phyloP scores from a whole-genome alignment of 2,329 filamentous ascomycete genomes.

The Hypoxylon sp. region DNA sequence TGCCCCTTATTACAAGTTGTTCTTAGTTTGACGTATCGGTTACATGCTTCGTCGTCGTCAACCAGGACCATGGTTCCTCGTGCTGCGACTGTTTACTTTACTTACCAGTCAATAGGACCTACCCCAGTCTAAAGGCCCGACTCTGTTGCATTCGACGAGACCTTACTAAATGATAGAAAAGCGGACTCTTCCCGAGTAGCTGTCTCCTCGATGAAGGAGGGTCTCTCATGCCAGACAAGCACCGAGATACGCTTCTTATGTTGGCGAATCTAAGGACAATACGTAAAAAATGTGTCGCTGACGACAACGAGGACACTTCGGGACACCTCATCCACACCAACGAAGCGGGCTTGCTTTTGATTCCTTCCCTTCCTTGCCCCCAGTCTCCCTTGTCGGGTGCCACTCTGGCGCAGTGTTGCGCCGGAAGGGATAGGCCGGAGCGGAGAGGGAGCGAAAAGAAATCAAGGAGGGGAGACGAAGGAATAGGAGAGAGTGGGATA shows the following conservation, averaged over 20 bases:
- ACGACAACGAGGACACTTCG: conserved; percentile 26
- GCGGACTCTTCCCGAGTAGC: conserved; percentile 12
- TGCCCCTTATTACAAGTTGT: not conserved
- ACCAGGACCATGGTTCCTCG: conserved; percentile 26
- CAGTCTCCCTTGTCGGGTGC: conserved; percentile 20
- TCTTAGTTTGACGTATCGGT: conserved; percentile 4
- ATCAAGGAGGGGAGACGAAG: conserved; percentile 1
- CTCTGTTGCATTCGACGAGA: conserved; percentile 13
- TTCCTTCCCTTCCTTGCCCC: conserved; percentile 3
- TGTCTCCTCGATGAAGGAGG: conserved; percentile 1
- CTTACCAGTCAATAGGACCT: conserved; percentile 14
- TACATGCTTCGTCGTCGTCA: conserved; percentile 12
- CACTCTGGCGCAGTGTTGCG: conserved; percentile 23
- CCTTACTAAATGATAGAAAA: conserved; percentile 8
- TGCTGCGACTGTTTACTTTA: conserved; percentile 12
- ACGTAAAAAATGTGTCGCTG: conserved; percentile 27
- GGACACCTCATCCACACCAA: conserved; percentile 27
- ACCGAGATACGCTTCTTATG: conserved; percentile 17
- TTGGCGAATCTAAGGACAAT: conserved; percentile 17
- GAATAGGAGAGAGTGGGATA: conserved; percentile 20
- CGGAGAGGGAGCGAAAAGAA: conserved; percentile 17
- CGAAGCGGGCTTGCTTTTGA: conserved; percentile 24
- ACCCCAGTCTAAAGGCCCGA: conserved; percentile 25
- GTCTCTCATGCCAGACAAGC: not conserved
- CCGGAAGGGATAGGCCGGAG: conserved; percentile 21